Base-by-base conservation (phyloP, 495 filamentous ascomycete species). In the Neurospora tetraspora region DNA sequence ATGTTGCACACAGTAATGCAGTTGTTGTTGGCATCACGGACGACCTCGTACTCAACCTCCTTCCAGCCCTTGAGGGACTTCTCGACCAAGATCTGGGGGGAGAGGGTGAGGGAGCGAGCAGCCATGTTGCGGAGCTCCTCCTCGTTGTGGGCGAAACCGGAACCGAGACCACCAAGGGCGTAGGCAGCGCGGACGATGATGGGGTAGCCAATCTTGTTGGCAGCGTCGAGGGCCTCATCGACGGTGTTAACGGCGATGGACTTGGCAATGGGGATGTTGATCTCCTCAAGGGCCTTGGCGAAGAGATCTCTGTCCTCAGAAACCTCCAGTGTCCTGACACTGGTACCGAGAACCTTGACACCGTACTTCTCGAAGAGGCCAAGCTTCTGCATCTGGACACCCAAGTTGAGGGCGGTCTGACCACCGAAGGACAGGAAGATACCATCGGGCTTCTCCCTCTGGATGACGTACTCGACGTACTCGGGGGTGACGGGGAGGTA, bases 61-160 rank as follows among this genome's bases (percentile, higher is more conserved):
- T 98, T 98, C 95, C 95, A 99, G 77, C 95, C 95, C 84, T 98
- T 98, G 69, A 99, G 89, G n/a, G 94, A 97, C 85, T 99, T 99
- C 86, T 99, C 95, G 59, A 99, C 94, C 74, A 99, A 82, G 75
- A 99, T 98, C 81, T 99, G 95, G 65, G 95, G 94, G 31, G 96
- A 93, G n/a, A 99, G 89, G 47, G 94, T 96, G 69, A 99, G 88
- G 38, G 95, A 99, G 71, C 93, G 88, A 68, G 96, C 94, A 72
- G 95, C 92, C 85, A 99, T 85, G 79, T 99, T 93, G 76, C 92
- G 90, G 37, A 99, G 89, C 80, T 99, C 95, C 77, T 97, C 92
- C 75, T 91, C 88, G 83, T 97, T 94, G 82, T 92, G 90, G 53
- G 96, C 96, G 80, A 99, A 99, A n/a, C 95, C 95, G 72, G 95